Base-by-base conservation (phyloP, 2,329 filamentous ascomycete species). In the Penicillium janthinellum region DNA sequence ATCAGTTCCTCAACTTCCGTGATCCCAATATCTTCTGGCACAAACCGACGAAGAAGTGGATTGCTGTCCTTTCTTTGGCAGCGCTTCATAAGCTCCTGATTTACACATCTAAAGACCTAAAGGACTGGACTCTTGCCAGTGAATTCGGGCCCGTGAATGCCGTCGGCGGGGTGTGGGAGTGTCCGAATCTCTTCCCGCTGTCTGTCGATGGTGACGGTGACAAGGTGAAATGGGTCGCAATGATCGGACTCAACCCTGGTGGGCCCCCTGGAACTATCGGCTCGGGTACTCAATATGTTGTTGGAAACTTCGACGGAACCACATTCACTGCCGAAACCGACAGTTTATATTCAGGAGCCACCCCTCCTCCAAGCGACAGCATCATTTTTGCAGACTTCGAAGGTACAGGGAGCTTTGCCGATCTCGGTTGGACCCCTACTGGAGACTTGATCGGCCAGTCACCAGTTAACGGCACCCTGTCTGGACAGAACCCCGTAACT, bases 21-120 rank as follows among this genome's bases (percentile, higher is more conserved):
- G 87, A 90, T 63, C 87, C 88, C 1, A 87, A 89, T 66, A 86
- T 89, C 1, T 78, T 87, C 47, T 84, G 85, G 78, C 83, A 87
- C 62, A 74, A 79, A 1, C 70, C 74, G 10, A 74, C 71, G 8
- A 69, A 81, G 44, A 74, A 78, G 17, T 89, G 86, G 86, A 82
- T 86, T 41, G 84, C 86, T 22, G 45, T 62, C 15, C 50, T 45
- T 22, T 28, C 49, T 14, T 39, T 62, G 38, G 54, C 39, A 42
- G 7, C 22, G 39, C 39, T 42, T 5, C 39, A 42, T 4, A 42
- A 42, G 17, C 39, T 42, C 17, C 39, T 42, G 2, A 22, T 42
- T 12, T 42, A 42, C n/a, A 42, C 39, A 22, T 42, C 39, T 4
- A 20, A 22, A 12, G 39, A 42, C 10, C 39, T 42, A 3, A 42